phyloP scores from a whole-genome alignment of 371 early-diverging fungal genomes.

The Mucor sp. region DNA sequence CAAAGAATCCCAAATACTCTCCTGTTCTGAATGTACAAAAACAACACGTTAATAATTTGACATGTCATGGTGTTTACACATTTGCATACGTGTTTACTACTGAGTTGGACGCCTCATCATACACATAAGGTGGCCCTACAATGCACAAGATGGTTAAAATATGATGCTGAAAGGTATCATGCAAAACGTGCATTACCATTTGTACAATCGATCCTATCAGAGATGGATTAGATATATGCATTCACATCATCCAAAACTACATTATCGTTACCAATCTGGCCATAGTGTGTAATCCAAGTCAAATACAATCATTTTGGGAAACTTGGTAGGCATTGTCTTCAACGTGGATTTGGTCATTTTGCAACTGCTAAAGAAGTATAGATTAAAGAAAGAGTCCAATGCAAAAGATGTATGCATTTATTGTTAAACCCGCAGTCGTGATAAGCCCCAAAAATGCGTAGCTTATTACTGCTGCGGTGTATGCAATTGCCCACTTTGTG shows the following conservation, averaged over 20 bases:
- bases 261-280: conserved; percentile 43
- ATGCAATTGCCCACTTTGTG: no score
- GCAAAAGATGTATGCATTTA: not conserved
- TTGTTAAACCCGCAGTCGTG: not conserved
- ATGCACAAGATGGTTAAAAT: not conserved
- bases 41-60: not conserved
- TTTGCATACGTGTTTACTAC: conserved; percentile 19
- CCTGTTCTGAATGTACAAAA: conserved; percentile 15
- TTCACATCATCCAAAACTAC: not conserved
- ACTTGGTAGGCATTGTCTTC: not conserved
- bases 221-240: not conserved
- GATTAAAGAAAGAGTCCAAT: not conserved
- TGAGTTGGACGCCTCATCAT: conserved; percentile 16
- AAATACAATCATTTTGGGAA: conserved; percentile 51
- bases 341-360: not conserved
- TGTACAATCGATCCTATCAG: conserved; percentile 43
- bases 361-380: not conserved
- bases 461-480: not conserved
- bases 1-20: conserved; percentile 34
- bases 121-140: conserved; percentile 29
- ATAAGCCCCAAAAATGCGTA: not conserved
- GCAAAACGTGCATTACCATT: conserved; percentile 16
- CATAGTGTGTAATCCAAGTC: conserved; percentile 58
- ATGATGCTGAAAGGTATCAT: not conserved
- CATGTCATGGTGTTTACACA: not conserved